These are phyloP conservation scores for Geosmithia flava DNA, from an alignment of 2,329 filamentous ascomycete species.

Conservation along the genomic window DNA sequence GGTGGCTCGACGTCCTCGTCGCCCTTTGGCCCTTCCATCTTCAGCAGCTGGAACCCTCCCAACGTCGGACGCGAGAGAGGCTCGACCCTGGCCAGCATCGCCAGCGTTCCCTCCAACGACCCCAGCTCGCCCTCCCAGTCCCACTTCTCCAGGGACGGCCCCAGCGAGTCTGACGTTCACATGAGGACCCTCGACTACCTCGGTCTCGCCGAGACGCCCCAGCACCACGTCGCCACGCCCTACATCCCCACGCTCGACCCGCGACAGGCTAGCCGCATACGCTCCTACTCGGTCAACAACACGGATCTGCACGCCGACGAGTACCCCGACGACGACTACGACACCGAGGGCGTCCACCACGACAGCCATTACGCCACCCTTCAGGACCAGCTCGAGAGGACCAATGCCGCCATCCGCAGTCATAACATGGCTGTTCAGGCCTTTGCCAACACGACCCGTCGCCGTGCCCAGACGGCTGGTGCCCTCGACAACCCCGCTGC, in stretches of 20 bases:
- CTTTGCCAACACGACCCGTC: constrained; percentile 69
- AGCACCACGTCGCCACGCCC: constrained; percentile 64
- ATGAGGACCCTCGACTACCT: constrained; percentile 91
- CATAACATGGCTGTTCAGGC: constrained; percentile 92
- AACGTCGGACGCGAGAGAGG: constrained; percentile 63
- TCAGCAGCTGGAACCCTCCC: constrained; percentile 70
- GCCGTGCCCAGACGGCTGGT: constrained; percentile 82
- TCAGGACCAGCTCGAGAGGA: constrained; percentile 51
- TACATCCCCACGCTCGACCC: constrained; percentile 65
- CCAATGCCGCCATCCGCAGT: constrained; percentile 64
- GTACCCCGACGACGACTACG: constrained; percentile 47
- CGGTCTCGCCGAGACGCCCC: constrained; percentile 85
- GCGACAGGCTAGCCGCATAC: constrained; percentile 74
- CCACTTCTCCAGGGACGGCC: constrained; percentile 73
- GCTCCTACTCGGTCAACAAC: constrained; percentile 96
- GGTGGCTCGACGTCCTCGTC: constrained; percentile 33
- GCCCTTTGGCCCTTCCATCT: constrained; percentile 82
- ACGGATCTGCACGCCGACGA: constrained; percentile 94
- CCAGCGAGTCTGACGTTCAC: constrained; percentile 74
- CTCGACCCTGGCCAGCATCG: constrained; percentile 68
- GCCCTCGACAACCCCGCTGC: constrained; percentile 70
- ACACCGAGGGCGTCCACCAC: constrained; percentile 21
- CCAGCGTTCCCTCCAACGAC: constrained; percentile 83
- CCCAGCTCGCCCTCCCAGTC: constrained; percentile 80
- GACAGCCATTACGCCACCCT: constrained; percentile 47